A percentile compares a stretch with the other conserved stretches of the same genome.
Evolutionary conservation across 345 rosid genomes (phyloP).

Genomic region (Nephelium lappaceum): DNA sequence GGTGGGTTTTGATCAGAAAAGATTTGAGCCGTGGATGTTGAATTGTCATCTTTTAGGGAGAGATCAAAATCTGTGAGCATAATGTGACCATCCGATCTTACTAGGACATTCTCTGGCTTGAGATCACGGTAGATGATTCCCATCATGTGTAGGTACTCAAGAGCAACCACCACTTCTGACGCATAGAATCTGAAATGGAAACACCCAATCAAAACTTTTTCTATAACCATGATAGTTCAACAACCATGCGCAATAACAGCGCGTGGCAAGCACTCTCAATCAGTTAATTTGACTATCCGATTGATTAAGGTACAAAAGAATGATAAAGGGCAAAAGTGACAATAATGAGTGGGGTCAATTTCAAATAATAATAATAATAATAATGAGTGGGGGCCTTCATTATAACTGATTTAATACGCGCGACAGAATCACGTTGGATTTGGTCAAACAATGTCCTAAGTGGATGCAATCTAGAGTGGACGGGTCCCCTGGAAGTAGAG

Average conservation of each 20-base stretch:
- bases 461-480: no score
- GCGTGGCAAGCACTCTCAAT: not conserved
- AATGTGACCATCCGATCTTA: slow-evolving; percentile 66
- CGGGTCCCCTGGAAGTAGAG: no score
- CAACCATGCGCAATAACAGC: slow-evolving; percentile 15
- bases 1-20: slow-evolving; percentile 29
- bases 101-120: slow-evolving; percentile 67
- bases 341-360: not conserved
- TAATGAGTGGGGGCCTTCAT: not conserved
- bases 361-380: no score
- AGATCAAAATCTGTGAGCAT: slow-evolving; percentile 76
- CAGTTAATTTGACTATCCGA: not conserved
- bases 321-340: not conserved
- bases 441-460: not conserved
- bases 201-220: not conserved
- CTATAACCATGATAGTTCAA: not conserved
- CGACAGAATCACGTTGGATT: not conserved
- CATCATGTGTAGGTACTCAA: slow-evolving; percentile 71
- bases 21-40: slow-evolving; percentile 44
- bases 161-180: slow-evolving; percentile 53
- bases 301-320: not conserved
- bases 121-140: slow-evolving; percentile 67
- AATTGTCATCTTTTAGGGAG: slow-evolving; percentile 49
- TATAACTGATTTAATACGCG: not conserved
- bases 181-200: slow-evolving; percentile 53